Evolutionary conservation across 768 basidiomycete species (phyloP).

Genomic region (Leccinum longicurvipes): DNA sequence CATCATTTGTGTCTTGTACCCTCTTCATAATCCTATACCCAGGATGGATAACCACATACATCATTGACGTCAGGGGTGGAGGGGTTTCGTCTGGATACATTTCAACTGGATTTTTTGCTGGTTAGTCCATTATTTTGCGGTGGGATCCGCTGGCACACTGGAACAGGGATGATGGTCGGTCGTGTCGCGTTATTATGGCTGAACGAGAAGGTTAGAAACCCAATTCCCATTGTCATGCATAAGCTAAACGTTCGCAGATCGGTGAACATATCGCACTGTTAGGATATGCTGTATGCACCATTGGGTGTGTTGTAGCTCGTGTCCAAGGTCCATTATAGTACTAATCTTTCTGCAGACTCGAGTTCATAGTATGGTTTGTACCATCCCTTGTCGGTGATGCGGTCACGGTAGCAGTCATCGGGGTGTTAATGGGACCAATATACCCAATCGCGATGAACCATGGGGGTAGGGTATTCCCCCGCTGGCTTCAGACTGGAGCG

Average conservation of each 20-base stretch:
- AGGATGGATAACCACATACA: conserved; percentile 71
- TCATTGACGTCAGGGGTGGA: conserved; percentile 40
- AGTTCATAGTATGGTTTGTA: conserved; percentile 67
- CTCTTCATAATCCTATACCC: not conserved
- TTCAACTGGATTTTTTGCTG: conserved; percentile 38
- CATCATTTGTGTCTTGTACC: not conserved
- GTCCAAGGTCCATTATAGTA: not conserved
- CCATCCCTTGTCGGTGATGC: conserved; percentile 64
- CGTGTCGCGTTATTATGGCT: conserved; percentile 28
- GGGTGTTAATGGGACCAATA: conserved; percentile 70
- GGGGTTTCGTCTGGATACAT: conserved; percentile 47
- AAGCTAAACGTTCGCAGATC: conserved; percentile 16
- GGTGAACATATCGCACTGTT: conserved; percentile 31
- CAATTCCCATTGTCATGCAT: not conserved
- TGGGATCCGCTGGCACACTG: not conserved
- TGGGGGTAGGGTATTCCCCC: conserved; percentile 34
- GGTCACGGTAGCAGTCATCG: conserved; percentile 60
- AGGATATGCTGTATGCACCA: conserved; percentile 27
- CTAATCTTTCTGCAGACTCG: conserved; percentile 39
- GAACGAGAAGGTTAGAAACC: conserved; percentile 22
- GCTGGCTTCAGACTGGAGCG: conserved; percentile 31
- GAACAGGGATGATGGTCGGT: conserved; percentile 27
- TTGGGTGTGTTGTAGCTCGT: conserved; percentile 18
- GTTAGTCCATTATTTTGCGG: conserved; percentile 4
- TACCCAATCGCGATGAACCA: conserved; percentile 54